These are phyloP conservation scores for Corylus avellana DNA, from an alignment of 306 rosid genomes.

Conservation along the genomic window DNA sequence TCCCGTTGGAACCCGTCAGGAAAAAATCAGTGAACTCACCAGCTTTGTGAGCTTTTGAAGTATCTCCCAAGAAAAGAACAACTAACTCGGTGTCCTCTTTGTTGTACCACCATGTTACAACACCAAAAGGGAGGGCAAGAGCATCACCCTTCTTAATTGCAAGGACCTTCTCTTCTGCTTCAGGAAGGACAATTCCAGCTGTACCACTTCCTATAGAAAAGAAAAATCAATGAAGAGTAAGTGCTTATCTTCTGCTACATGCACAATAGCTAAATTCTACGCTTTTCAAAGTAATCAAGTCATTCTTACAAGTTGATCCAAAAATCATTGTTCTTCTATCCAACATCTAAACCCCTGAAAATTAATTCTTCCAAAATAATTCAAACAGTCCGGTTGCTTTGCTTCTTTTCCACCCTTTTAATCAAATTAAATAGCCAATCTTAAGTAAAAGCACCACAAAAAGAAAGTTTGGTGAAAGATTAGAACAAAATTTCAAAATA, in stretches of 20 bases:
- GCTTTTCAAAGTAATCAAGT: not conserved
- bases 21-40: conserved; percentile 47
- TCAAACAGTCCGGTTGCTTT: not conserved
- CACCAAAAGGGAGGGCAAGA: conserved; percentile 55
- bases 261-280: not conserved
- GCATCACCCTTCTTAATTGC: conserved; percentile 55
- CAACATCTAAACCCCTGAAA: not conserved
- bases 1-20: conserved; percentile 47
- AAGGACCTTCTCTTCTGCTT: conserved; percentile 42
- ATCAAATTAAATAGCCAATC: too few relatives aligned
- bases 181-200: conserved; percentile 48
- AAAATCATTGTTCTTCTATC: not conserved
- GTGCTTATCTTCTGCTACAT: not conserved
- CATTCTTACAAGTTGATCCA: not conserved
- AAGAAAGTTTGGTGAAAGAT: too few relatives aligned
- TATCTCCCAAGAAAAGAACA: conserved; percentile 49
- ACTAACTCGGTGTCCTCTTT: conserved; percentile 53
- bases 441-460: too few relatives aligned
- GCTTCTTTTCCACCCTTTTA: too few relatives aligned
- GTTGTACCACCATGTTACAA: conserved; percentile 59
- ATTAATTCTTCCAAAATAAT: not conserved
- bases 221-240: not conserved
- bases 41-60: conserved; percentile 46
- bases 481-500: too few relatives aligned
- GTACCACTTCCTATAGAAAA: conserved; percentile 53